These are phyloP conservation scores for Thinopyrum elongatum DNA, from an alignment of 176 grass and related monocot species.

Conservation along the genomic window DNA sequence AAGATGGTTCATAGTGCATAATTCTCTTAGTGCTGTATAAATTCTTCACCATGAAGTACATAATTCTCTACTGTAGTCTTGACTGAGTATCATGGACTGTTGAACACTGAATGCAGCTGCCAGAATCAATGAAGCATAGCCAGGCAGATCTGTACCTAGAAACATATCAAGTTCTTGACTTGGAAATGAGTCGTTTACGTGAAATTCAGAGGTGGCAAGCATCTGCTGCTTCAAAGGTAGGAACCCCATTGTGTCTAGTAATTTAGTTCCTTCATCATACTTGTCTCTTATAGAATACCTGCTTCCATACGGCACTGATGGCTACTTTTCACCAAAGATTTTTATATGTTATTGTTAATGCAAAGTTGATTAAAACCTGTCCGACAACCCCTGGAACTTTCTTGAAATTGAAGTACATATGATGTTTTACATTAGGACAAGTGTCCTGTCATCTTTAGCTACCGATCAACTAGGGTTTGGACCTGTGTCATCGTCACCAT, in stretches of 20 bases:
- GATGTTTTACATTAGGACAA: background rate
- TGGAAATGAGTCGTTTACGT: constrained; percentile 96
- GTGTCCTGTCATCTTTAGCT: constrained; percentile 13
- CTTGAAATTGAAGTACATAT: background rate
- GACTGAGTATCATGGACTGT: constrained; percentile 30
- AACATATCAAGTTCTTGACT: constrained; percentile 96
- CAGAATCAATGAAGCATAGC: constrained; percentile 98
- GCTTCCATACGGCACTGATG: background rate
- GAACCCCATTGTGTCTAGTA: constrained; percentile 10
- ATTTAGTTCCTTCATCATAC: constrained; percentile 19
- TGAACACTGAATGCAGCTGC: constrained; percentile 60
- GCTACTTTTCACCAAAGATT: background rate
- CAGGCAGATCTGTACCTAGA: constrained; percentile 95
- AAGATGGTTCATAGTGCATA: background rate
- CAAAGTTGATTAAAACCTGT: background rate
- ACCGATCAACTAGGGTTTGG: background rate
- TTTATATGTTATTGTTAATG: background rate
- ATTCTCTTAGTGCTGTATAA: background rate
- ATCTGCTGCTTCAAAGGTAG: constrained; percentile 97
- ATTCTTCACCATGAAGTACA: constrained; percentile 19
- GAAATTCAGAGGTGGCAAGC: constrained; percentile 99
- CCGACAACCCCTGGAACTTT: background rate
- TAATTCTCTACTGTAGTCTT: background rate
- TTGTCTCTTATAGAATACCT: constrained; percentile 15
- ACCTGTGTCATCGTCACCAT: background rate